Percentiles rank a stretch among this genome's conserved stretches.
These are phyloP conservation scores for Corylus americana DNA, from an alignment of 306 rosid genomes.

Conservation along the genomic window DNA sequence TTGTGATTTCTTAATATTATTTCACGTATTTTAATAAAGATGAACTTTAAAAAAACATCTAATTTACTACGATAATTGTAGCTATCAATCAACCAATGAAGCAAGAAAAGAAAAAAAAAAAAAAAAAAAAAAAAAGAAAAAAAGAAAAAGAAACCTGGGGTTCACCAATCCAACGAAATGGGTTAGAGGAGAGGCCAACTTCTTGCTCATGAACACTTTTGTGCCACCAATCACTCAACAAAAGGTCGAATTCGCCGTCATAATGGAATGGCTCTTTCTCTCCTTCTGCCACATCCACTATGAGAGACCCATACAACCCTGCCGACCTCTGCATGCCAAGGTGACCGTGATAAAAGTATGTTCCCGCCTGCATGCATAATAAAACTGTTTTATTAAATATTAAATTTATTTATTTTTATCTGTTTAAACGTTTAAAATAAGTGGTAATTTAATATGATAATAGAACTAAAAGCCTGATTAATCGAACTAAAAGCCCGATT, in stretches of 20 bases:
- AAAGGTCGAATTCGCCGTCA: conserved; percentile 60
- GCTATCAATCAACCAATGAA: conserved; percentile 31
- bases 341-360: conserved; percentile 89
- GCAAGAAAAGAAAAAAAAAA: too few relatives aligned
- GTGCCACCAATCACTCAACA: conserved; percentile 87
- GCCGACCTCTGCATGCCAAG: conserved; percentile 88
- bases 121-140: too few relatives aligned
- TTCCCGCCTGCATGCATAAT: conserved; percentile 61
- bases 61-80: conserved; percentile 15
- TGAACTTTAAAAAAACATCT: too few relatives aligned
- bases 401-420: too few relatives aligned
- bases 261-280: conserved; percentile 68
- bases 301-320: conserved; percentile 82
- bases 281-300: conserved; percentile 61
- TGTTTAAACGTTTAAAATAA: too few relatives aligned
- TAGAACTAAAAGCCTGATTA: too few relatives aligned
- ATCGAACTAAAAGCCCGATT: too few relatives aligned
- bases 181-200: conserved; percentile 65
- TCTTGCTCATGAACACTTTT: conserved; percentile 58
- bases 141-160: conserved; percentile 56
- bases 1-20: too few relatives aligned
- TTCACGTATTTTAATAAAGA: too few relatives aligned
- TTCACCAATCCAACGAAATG: conserved; percentile 72
- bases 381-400: too few relatives aligned
- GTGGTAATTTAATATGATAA: too few relatives aligned